Conservation (phyloP, 1,139 yeast genomes). For the Tardiomyces depauwii region DNA sequence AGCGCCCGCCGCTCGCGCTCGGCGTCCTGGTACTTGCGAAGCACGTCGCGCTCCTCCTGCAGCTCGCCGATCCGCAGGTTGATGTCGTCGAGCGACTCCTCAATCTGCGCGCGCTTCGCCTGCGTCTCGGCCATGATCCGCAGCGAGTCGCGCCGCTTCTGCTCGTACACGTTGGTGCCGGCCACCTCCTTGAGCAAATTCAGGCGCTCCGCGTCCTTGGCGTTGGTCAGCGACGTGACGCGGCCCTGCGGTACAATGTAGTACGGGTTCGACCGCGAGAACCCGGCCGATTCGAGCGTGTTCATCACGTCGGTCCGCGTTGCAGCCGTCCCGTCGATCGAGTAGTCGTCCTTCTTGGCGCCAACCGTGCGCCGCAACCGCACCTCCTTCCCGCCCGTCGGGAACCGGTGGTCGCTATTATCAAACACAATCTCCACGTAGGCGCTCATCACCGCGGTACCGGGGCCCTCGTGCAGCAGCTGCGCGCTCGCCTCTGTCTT, state of each 20-base stretch:
- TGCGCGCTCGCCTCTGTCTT: constrained; percentile 2
- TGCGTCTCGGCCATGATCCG: constrained; percentile 71
- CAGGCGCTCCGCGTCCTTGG: constrained; percentile 74
- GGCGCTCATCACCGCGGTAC: constrained; percentile 77
- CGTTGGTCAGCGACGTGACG: constrained; percentile 70
- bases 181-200: constrained; percentile 81
- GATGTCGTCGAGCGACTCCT: constrained; percentile 59
- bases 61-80: constrained; percentile 65
- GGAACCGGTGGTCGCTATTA: constrained; percentile 66
- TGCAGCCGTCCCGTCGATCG: constrained; percentile 67
- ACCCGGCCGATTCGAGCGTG: constrained; percentile 83
- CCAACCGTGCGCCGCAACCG: constrained; percentile 82
- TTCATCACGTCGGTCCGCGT: constrained; percentile 76
- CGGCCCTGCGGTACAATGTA: constrained; percentile 97
- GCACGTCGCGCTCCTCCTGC: constrained; percentile 69
- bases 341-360: constrained; percentile 74
- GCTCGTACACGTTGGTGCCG: constrained; percentile 88
- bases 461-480: constrained; percentile 43
- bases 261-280: constrained; percentile 83
- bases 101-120: constrained; percentile 60
- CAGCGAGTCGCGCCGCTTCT: constrained; percentile 63
- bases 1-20: constrained; percentile 60
- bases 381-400: constrained; percentile 54
- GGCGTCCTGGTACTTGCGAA: constrained; percentile 54
- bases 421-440: constrained; percentile 85